Conservation (phyloP, 805 yeast species). For the Yarrowia yakushimensis region DNA sequence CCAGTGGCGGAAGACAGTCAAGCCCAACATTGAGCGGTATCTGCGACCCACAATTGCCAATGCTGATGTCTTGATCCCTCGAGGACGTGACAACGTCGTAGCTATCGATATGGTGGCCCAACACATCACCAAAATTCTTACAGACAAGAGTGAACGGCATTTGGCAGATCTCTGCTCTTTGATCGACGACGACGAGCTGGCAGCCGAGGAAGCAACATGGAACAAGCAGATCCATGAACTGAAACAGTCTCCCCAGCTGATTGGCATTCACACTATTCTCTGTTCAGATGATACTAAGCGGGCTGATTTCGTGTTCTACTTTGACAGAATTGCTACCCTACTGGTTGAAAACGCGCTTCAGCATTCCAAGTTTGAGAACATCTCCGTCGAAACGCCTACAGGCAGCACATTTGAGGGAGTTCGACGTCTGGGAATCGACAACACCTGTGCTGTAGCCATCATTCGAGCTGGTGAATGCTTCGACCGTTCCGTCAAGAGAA, state of each 20-base stretch:
- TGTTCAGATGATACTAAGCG: conserved; percentile 53
- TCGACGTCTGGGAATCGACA: conserved; percentile 41
- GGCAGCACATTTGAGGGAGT: conserved; percentile 35
- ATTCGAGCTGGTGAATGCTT: conserved; percentile 93
- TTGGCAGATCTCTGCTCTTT: conserved; percentile 57
- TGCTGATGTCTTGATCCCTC: conserved; percentile 88
- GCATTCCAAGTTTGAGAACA: conserved; percentile 25
- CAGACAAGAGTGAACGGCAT: conserved; percentile 63
- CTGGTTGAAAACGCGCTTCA: conserved; percentile 64
- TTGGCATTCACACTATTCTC: conserved; percentile 68
- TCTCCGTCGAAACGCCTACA: conserved; percentile 45
- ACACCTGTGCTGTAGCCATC: conserved; percentile 68
- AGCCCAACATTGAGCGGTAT: conserved; percentile 79
- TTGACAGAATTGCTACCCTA: conserved; percentile 74
- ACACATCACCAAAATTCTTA: conserved; percentile 72
- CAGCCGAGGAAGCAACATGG: conserved; percentile 21
- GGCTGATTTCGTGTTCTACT: conserved; percentile 80
- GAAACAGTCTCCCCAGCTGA: conserved; percentile 57
- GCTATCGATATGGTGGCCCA: conserved; percentile 77
- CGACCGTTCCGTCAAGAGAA: conserved; percentile 68
- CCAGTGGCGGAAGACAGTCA: conserved; percentile 90
- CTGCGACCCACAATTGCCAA: conserved; percentile 70
- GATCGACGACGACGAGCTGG: conserved; percentile 41
- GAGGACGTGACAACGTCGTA: conserved; percentile 75
- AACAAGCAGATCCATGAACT: conserved; percentile 35